Evolutionary conservation across 768 basidiomycete species (phyloP), one percentile per base, ranked within the genome.

Genomic region (Termitomyces eurrhizus): DNA sequence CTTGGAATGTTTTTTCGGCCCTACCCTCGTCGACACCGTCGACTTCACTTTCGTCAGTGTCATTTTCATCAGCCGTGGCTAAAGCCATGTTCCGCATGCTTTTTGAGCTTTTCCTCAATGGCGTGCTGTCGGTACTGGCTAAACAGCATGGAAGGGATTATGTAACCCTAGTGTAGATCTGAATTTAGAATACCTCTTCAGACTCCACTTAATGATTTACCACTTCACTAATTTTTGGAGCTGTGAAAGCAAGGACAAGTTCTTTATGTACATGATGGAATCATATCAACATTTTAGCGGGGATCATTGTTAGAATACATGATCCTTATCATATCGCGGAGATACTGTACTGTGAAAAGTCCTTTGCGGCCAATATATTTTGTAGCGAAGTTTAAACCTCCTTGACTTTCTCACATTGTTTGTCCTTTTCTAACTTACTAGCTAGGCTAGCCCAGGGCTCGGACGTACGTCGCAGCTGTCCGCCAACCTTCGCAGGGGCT

Each of bases 31-130:
- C 42, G 8, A 11, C n/a, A 21, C 7, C 56, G 44, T 56, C 33
- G 14, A 14, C 44, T 8, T 46, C 56, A 36, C 35, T 36, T 11
- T 36, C 11, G 5, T 57, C 36, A 37, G 16, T 36, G 13, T 44
- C 54, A 18, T 57, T 33, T 7, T 37, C 45, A 18, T 18, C 14
- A 9, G 14, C 21, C 12, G 18, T 13, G 8, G 6, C 50, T 7
- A 56, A 14, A 16, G 7, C 24, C 49, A 46, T 35, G n/a, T 58
- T 57, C 18, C 14, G 26, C 36, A 44, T 53, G 51, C 36, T 16
- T 13, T n/a, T 41, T 66, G 12, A 74, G 65, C 62, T 84, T 85
- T 54, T 83, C 81, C 0, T 76, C 68, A 55, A 74, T 79, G 0
- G 77, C 83, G 62, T 83, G 80, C 3, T 68, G 68, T 33, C 75